Evolutionary conservation across 805 yeast genomes (phyloP), one percentile per base, ranked within the genome.

Genomic region (Candida krabiensis): DNA sequence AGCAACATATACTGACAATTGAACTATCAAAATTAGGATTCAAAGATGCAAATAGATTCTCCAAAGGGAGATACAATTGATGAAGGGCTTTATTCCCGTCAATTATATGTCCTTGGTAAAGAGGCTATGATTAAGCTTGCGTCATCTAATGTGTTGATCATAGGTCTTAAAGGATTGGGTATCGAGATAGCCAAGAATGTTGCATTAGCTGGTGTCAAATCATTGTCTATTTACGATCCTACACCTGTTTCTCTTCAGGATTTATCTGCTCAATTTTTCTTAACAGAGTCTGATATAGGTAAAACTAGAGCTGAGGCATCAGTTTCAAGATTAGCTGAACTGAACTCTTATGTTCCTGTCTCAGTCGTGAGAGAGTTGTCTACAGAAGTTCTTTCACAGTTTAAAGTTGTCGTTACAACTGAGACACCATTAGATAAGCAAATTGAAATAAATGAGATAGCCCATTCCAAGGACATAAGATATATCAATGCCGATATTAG

Each of bases 41-140:
- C 63, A 15, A 61, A 61, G 26, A 70, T 70, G 69, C 71, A 67
- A 54, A 51, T 70, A 9, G 75, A 70, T 46, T 52, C 68, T 6
- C 71, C 71, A 8, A 53, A 56, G 30, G 69, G 44, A 12, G 53
- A 49, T 30, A 74, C 79, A 44, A 91, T 93, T 55, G 99, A 93
- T 61, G 99, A 93, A 71, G 75, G 95, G 41, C 75, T 93, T 51
- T 93, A 93, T 73, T 90, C 98, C 27, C 87, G 99, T 63, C 99
- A 93, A 69, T 77, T 93, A 64, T 88, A 91, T 55, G 99, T 93
- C 36, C 67, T 93, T 49, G 99, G 99, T 46, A 89, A 87, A 55
- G 99, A 93, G 50, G 99, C 99, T 36, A 93, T 93, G 99, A 71
- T 90, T 53, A 86, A 88, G 63, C 86, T 93, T 97, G 96, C 90